These are phyloP conservation scores for Ustilago curta DNA, from an alignment of 1,284 basidiomycete species.

Conservation along the genomic window DNA sequence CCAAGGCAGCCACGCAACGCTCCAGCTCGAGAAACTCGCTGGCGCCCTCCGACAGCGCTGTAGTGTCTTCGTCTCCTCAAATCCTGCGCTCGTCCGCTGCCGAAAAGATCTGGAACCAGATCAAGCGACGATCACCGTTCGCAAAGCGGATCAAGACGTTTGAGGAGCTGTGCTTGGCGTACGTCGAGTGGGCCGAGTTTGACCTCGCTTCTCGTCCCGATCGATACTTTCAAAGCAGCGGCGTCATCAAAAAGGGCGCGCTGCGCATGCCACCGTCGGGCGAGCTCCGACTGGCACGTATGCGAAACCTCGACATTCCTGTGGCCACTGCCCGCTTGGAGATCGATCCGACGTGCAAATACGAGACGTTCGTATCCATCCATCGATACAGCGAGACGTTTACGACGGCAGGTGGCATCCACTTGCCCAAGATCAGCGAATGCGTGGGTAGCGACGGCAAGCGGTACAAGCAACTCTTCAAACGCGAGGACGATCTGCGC, in stretches of 20 bases:
- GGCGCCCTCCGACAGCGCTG: background rate
- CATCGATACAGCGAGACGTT: slow-evolving; percentile 75
- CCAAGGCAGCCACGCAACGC: slow-evolving; percentile 21
- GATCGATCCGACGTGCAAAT: slow-evolving; percentile 76
- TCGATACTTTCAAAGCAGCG: slow-evolving; percentile 39
- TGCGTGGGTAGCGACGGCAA: slow-evolving; percentile 80
- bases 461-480: slow-evolving; percentile 89
- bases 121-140: slow-evolving; percentile 72
- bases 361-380: slow-evolving; percentile 74
- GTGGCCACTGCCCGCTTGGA: slow-evolving; percentile 81
- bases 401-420: slow-evolving; percentile 81
- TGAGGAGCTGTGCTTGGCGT: slow-evolving; percentile 79
- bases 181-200: slow-evolving; percentile 82
- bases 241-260: slow-evolving; percentile 42
- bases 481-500: slow-evolving; percentile 87
- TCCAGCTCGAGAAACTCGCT: slow-evolving; percentile 20
- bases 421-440: slow-evolving; percentile 82
- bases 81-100: slow-evolving; percentile 77
- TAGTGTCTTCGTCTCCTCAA: slow-evolving; percentile 28
- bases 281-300: slow-evolving; percentile 36
- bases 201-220: slow-evolving; percentile 70
- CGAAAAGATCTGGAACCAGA: slow-evolving; percentile 76
- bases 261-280: slow-evolving; percentile 38
- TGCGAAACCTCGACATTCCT: slow-evolving; percentile 71
- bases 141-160: slow-evolving; percentile 74